These are phyloP conservation scores for Chaetoceros muelleri DNA, from an alignment of 108 stramenopile species.

Conservation along the genomic window DNA sequence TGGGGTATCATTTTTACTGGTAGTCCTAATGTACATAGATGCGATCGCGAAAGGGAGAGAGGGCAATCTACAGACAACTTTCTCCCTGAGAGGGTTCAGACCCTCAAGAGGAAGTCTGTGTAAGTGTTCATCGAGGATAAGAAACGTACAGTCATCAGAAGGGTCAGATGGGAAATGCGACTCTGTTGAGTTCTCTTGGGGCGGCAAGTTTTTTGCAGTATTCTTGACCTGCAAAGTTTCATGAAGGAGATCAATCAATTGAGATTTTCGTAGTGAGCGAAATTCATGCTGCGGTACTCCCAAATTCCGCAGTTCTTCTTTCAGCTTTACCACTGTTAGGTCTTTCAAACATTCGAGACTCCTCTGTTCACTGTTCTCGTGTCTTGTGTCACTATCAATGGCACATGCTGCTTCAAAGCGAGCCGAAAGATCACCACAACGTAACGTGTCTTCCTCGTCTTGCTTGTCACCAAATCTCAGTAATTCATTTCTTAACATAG, in stretches of 20 bases:
- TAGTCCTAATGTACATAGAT: constrained; percentile 23
- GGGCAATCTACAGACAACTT: constrained; percentile 80
- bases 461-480: constrained; percentile 17
- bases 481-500: constrained; percentile 20
- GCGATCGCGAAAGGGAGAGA: constrained; percentile 68
- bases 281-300: constrained; percentile 14
- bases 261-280: constrained; percentile 36
- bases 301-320: constrained; percentile 23
- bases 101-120: constrained; percentile 93
- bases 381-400: constrained; percentile 12
- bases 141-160: constrained; percentile 45
- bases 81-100: constrained; percentile 54
- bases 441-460: constrained; percentile 4
- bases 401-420: constrained; percentile 50
- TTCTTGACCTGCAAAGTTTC: no score
- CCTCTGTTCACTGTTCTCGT: constrained; percentile 1
- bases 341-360: constrained; percentile 1
- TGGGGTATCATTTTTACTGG: constrained; percentile 1
- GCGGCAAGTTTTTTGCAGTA: no score
- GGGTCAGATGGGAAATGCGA: no score
- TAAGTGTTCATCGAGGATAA: constrained; percentile 89
- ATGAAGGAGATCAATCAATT: constrained; percentile 40
- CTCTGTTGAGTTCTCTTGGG: no score
- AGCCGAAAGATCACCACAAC: constrained; percentile 34
- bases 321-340: constrained; percentile 49